Percentiles rank a stretch among this genome's conserved stretches.
phyloP scores from a whole-genome alignment of 2,329 filamentous ascomycete genomes.

The Ophiostoma sp. region DNA sequence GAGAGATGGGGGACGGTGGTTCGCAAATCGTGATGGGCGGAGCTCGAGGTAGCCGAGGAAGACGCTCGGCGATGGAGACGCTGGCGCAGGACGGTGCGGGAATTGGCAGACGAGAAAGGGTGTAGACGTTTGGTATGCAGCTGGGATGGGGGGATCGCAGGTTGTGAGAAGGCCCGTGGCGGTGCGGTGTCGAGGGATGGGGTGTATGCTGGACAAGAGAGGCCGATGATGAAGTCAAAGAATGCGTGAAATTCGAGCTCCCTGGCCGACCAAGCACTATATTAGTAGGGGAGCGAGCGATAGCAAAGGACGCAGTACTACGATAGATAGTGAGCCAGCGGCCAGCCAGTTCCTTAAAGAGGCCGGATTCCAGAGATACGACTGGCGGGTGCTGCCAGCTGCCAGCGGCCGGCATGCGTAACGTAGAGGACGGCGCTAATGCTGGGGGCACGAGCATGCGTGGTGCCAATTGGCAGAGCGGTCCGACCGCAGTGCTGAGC shows the following conservation, averaged over 20 bases:
- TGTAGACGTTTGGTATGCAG: not conserved
- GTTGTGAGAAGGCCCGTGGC: not conserved
- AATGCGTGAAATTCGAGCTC: conserved; percentile 22
- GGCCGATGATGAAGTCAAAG: not conserved
- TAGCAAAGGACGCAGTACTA: conserved; percentile 4
- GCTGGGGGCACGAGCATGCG: not conserved
- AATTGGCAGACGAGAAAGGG: not conserved
- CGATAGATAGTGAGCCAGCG: not conserved
- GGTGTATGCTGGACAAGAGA: not conserved
- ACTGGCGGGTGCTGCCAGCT: conserved; percentile 18
- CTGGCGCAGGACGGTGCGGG: not conserved
- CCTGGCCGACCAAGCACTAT: conserved; percentile 4
- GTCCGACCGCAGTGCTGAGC: conserved; percentile 16
- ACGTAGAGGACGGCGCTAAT: no score
- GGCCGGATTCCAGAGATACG: not conserved
- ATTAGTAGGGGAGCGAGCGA: conserved; percentile 15
- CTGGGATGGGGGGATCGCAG: not conserved
- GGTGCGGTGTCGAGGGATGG: not conserved
- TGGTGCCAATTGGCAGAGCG: conserved; percentile 19
- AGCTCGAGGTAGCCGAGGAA: not conserved
- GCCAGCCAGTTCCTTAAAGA: not conserved
- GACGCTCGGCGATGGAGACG: conserved; percentile 2
- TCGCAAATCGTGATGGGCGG: conserved; percentile 2
- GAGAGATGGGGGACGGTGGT: conserved; percentile 14
- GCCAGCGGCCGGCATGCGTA: not conserved